These are phyloP conservation scores for Suillus weaverae DNA, from an alignment of 768 basidiomycete species.

Conservation along the genomic window DNA sequence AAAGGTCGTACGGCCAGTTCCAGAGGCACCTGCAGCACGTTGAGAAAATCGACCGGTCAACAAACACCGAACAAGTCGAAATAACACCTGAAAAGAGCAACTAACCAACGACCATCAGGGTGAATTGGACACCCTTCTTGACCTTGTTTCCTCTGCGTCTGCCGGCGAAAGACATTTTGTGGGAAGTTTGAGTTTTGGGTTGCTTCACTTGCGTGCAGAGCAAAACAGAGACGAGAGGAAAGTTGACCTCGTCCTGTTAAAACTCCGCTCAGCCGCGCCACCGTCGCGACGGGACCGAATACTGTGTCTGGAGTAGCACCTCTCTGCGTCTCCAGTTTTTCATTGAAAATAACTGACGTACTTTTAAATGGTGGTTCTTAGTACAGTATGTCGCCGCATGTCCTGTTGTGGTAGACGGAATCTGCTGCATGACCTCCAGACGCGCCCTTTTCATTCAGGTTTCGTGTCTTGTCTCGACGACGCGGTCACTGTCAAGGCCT, in stretches of 20 bases:
- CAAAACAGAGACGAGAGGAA: slow-evolving; percentile 31
- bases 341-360: slow-evolving; percentile 1
- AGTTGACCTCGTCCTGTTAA: slow-evolving; percentile 30
- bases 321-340: not conserved
- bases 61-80: slow-evolving; percentile 17
- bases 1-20: slow-evolving; percentile 96
- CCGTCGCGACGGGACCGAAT: slow-evolving; percentile 26
- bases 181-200: slow-evolving; percentile 17
- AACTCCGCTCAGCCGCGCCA: slow-evolving; percentile 35
- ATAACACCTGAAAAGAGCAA: slow-evolving; percentile 16
- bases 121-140: slow-evolving; percentile 99
- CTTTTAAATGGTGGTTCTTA: slow-evolving; percentile 13
- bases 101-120: slow-evolving; percentile 96
- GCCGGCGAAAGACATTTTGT: slow-evolving; percentile 79
- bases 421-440: not conserved
- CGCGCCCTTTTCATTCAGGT: slow-evolving; percentile 9
- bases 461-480: slow-evolving; percentile 4
- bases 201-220: slow-evolving; percentile 30
- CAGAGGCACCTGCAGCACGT: slow-evolving; percentile 77
- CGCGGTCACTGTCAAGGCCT: not conserved
- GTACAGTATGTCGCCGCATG: slow-evolving; percentile 2
- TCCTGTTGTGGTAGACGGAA: slow-evolving; percentile 14
- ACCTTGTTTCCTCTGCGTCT: slow-evolving; percentile 91
- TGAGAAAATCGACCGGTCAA: slow-evolving; percentile 12
- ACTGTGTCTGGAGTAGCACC: not conserved